Evolutionary conservation across 208 protist species (phyloP), one percentile per base, ranked within the genome.

Genomic region (Trypanosoma rangeli): DNA sequence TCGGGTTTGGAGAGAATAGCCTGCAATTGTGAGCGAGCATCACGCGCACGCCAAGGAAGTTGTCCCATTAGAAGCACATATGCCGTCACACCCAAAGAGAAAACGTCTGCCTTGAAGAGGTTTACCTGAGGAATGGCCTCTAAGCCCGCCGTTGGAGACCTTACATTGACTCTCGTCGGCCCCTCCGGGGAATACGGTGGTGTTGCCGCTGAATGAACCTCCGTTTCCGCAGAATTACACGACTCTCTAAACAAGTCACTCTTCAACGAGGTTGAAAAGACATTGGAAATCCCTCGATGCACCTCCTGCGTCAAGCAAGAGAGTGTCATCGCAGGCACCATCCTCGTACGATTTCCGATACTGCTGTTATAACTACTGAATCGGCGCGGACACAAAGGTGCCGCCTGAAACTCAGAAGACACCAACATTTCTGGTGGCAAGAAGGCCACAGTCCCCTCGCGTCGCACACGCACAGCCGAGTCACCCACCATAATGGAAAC

Each of bases 41-140:
- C 68, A 42, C 54, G 73, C 1, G 86, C 79, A 5, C 58, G 63
- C 80, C 80, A 92, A 20, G 86, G 86, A 33, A 92, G 69, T n/a
- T 72, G 73, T 0, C 86, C 83, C 49, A 84, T 79, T 24, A 92
- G 82, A 53, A 92, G 73, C 52, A 85, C 82, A 70, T 84, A 92
- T 0, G 79, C 75, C 28, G 86, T 92, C 28, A 92, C 83, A 4
- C 86, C 86, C 12, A 91, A 48, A 18, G 85, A 66, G 49, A 91
- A 91, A n/a, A 87, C 82, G 59, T 91, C 85, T 1, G 73, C 79
- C 62, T 86, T 87, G 59, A 91, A 87, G n/a, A 91, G 69, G 46
- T 91, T 78, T 3, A 86, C 82, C 16, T 58, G 42, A 20, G 70
- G 55, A 29, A 35, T 35, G 49, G 4, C 15, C 44, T 44, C 10